Base-by-base conservation (phyloP, 192 early-diverging fungal species). In the Phlyctochytrium bullatum region DNA sequence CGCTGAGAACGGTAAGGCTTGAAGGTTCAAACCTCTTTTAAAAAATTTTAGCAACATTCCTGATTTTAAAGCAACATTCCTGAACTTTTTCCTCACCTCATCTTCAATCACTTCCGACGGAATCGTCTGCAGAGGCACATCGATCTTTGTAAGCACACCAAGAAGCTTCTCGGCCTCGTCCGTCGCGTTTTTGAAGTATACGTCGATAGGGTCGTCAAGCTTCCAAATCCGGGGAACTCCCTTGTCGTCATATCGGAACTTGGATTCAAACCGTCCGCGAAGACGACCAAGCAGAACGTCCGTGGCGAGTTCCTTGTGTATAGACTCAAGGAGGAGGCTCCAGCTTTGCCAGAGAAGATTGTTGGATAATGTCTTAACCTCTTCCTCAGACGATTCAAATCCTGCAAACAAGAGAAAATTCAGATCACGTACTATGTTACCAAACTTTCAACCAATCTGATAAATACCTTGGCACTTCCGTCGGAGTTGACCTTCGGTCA, bases 161-260 rank as follows among this genome's bases (percentile, higher is more conserved):
- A 94, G 76, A 59, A 96, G 69, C 29, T 82, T 62, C 58, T 86
- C 79, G 0, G 86, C 85, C 75, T 86, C 60, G 16, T 66, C 90
- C 24, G 32, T 83, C 2, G 96, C 90, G 33, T 70, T 71, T 34
- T 85, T 81, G 79, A 93, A 99, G 62, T 84, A 83, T 24, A 82
- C 78, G 73, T 99, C 96, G 61, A 99, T 96, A 74, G 96, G 94
- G 76, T 99, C 97, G 28, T 87, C 86, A 2, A 94, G 91, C 61
- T 86, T 89, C 97, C 97, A 99, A 32, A 99, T 90, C 40, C 93
- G 83, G 23, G 97, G 97, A 28, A 98, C 72, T 25, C 96, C 97
- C 35, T 86, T 73, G 1, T 91, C 93, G 66, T 97, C 96, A 72
- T 99, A 99, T 56, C 96, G 76, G 83, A 99, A 99, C 62, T 88